phyloP scores from a whole-genome alignment of 371 early-diverging fungal species.

The Lichtheimia ramosa region DNA sequence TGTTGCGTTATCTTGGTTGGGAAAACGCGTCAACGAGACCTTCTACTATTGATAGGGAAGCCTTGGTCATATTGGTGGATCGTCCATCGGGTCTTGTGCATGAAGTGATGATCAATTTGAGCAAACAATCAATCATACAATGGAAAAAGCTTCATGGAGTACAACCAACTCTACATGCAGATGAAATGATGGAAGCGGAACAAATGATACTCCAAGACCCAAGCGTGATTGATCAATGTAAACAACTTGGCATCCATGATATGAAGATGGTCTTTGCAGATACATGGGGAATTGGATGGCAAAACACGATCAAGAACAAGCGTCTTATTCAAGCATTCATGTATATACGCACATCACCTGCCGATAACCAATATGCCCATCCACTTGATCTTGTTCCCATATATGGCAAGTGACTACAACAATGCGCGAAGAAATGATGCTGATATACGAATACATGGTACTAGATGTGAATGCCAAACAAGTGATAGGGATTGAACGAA shows the following conservation, averaged over 20 bases:
- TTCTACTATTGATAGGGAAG: conserved; percentile 33
- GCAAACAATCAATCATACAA: conserved; percentile 13
- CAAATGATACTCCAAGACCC: conserved; percentile 28
- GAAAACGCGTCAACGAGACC: conserved; percentile 26
- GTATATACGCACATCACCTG: conserved; percentile 41
- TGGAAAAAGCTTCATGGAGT: conserved; percentile 35
- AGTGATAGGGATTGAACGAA: conserved; percentile 34
- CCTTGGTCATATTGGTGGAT: conserved; percentile 36
- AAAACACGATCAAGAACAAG: conserved; percentile 28
- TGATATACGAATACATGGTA: background rate
- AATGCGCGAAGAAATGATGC: too few relatives aligned
- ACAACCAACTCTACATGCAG: conserved; percentile 40
- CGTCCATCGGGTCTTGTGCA: conserved; percentile 32
- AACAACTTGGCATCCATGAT: conserved; percentile 38
- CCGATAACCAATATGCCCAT: conserved; percentile 51
- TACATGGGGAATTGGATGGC: conserved; percentile 48
- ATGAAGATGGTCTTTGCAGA: conserved; percentile 40
- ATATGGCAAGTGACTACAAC: conserved; percentile 24
- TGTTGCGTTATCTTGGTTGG: conserved; percentile 43
- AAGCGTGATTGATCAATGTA: conserved; percentile 34
- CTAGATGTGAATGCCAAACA: conserved; percentile 35
- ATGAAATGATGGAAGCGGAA: conserved; percentile 47
- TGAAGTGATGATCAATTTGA: conserved; percentile 37
- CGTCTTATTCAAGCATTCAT: conserved; percentile 45
- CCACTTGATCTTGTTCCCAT: conserved; percentile 47